These are phyloP conservation scores for Avicennia marina DNA, from an alignment of 257 asterid species.

Conservation along the genomic window DNA sequence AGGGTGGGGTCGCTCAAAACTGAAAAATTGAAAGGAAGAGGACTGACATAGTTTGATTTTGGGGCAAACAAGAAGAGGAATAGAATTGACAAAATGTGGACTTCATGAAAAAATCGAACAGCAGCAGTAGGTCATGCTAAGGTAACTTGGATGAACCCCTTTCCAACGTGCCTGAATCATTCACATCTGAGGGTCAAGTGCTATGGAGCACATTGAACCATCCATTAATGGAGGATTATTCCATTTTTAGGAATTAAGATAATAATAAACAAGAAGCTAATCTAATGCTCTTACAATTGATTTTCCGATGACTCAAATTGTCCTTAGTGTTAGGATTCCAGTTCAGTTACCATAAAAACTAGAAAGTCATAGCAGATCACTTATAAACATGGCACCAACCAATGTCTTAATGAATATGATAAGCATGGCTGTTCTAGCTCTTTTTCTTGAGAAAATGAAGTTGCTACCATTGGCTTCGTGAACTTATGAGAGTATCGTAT, in stretches of 20 bases:
- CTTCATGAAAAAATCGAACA: background rate
- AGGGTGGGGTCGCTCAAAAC: background rate
- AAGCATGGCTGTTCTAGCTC: background rate
- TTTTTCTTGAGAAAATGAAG: background rate
- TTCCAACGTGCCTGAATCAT: too few species aligned
- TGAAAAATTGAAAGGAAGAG: background rate
- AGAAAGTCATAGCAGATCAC: too few species aligned
- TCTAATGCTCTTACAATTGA: background rate
- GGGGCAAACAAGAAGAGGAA: background rate
- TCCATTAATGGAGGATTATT: slow-evolving; percentile 1
- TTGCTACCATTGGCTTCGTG: background rate
- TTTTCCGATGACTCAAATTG: background rate
- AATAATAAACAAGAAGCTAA: background rate
- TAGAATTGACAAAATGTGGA: background rate
- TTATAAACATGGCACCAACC: slow-evolving; percentile 1
- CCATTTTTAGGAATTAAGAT: background rate
- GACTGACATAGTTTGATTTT: background rate
- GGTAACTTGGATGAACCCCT: background rate
- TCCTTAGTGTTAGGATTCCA: background rate
- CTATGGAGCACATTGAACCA: background rate
- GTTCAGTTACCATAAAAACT: slow-evolving; percentile 5
- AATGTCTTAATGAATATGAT: background rate
- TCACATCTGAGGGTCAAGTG: background rate
- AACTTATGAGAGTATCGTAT: too few species aligned
- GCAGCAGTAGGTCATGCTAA: background rate